Evolutionary conservation across 371 early-diverging fungal species (phyloP).

Genomic region (Phascolomyces articulosus): DNA sequence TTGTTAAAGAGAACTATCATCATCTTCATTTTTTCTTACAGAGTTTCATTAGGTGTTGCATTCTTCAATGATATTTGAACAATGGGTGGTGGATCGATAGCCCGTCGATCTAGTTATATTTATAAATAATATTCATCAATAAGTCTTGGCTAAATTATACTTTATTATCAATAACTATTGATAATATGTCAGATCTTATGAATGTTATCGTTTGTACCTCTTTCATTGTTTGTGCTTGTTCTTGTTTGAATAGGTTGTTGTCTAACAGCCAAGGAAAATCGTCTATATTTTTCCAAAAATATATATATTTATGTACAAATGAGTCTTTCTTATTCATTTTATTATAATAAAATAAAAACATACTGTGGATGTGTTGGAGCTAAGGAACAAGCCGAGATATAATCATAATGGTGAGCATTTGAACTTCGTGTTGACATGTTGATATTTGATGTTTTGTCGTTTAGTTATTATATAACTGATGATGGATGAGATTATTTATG

Average conservation of each 20-base stretch:
- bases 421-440: conserved; percentile 6
- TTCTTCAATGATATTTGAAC: conserved; percentile 23
- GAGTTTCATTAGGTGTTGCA: conserved; percentile 14
- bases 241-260: conserved; percentile 29
- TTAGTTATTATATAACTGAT: no score
- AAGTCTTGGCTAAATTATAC: no score
- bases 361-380: conserved; percentile 9
- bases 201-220: conserved; percentile 20
- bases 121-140: no score
- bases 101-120: conserved; percentile 16
- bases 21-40: conserved; percentile 2
- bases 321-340: no score
- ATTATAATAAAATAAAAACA: not conserved
- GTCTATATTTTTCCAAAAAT: not conserved
- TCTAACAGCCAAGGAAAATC: conserved; percentile 12
- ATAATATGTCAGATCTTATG: no score
- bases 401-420: conserved; percentile 17
- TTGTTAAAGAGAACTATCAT: not conserved
- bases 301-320: no score
- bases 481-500: no score
- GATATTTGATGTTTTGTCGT: no score
- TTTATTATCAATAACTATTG: no score
- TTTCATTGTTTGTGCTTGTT: conserved; percentile 26
- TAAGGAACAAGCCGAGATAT: conserved; percentile 13
- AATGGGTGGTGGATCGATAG: conserved; percentile 30